A percentile compares a stretch with the other conserved stretches of the same genome.
Evolutionary conservation across 495 filamentous ascomycete species (phyloP).

Genomic region (Diplogelasinospora grovesii): DNA sequence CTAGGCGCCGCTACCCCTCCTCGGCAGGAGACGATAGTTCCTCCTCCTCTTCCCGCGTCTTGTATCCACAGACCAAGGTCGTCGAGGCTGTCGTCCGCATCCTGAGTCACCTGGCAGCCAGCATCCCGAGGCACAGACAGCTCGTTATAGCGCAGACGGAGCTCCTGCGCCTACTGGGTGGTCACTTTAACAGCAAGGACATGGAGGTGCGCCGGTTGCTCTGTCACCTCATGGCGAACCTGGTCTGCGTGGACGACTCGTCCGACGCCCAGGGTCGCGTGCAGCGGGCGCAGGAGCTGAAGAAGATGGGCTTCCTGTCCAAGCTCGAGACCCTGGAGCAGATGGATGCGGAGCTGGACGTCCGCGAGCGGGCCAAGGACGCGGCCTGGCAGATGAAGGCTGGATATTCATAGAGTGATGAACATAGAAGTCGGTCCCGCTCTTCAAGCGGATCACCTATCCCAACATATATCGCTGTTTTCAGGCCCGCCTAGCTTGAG

Average conservation of each 20-base stretch:
- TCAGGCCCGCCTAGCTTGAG: too few relatives aligned
- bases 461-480: too few relatives aligned
- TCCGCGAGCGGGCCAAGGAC: conserved; percentile 74
- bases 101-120: conserved; percentile 79
- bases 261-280: conserved; percentile 54
- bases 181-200: conserved; percentile 65
- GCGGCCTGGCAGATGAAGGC: conserved; percentile 60
- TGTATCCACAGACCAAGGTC: conserved; percentile 63
- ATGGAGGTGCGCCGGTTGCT: conserved; percentile 65
- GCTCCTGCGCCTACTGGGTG: conserved; percentile 55
- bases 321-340: conserved; percentile 57
- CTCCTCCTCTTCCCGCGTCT: conserved; percentile 31
- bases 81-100: conserved; percentile 67
- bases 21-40: conserved; percentile 1
- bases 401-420: too few relatives aligned
- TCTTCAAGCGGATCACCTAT: too few relatives aligned
- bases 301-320: conserved; percentile 61
- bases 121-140: conserved; percentile 66
- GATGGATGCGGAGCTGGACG: conserved; percentile 70
- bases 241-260: conserved; percentile 71
- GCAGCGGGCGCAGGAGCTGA: conserved; percentile 59
- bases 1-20: conserved; percentile 26
- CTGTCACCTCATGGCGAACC: conserved; percentile 75
- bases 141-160: conserved; percentile 51
- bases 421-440: too few relatives aligned